phyloP scores from a whole-genome alignment of 306 rosid species.

The Arachis hypogaea region DNA sequence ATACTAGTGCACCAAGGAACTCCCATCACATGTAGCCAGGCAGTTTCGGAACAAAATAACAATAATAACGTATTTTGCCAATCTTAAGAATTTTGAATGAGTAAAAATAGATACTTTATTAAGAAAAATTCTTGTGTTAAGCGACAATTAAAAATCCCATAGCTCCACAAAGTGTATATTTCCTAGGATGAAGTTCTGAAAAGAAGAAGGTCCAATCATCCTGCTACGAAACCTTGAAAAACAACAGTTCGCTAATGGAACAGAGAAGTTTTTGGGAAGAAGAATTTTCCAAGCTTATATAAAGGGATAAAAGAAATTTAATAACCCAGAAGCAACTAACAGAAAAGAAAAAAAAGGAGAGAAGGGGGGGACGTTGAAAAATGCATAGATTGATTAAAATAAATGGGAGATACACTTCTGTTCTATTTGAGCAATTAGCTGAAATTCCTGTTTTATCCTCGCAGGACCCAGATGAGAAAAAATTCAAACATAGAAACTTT shows the following conservation, averaged over 20 bases:
- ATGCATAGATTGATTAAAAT: neutral
- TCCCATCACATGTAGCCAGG: neutral
- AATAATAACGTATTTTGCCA: neutral
- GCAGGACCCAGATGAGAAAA: slow-evolving; percentile 40
- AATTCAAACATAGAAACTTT: slow-evolving; percentile 39
- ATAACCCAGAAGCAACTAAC: slow-evolving; percentile 4
- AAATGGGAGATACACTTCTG: neutral
- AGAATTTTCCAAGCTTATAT: neutral
- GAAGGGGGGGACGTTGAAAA: neutral
- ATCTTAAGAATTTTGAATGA: slow-evolving; percentile 13
- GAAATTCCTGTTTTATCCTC: slow-evolving; percentile 18
- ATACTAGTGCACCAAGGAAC: neutral
- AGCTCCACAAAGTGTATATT: slow-evolving; percentile 24
- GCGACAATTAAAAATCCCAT: slow-evolving; percentile 11
- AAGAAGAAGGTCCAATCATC: neutral
- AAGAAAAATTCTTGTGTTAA: neutral
- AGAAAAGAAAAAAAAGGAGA: neutral
- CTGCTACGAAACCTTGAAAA: slow-evolving; percentile 8
- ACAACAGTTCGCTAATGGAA: slow-evolving; percentile 45
- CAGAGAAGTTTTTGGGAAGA: slow-evolving; percentile 34
- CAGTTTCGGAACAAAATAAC: neutral
- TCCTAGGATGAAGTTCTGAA: slow-evolving; percentile 4
- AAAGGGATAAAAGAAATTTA: no score
- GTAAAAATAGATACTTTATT: slow-evolving; percentile 14
- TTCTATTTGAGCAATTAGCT: slow-evolving; percentile 12